phyloP scores from a whole-genome alignment of 805 yeast genomes.

The Pichia thaimueangensis region DNA sequence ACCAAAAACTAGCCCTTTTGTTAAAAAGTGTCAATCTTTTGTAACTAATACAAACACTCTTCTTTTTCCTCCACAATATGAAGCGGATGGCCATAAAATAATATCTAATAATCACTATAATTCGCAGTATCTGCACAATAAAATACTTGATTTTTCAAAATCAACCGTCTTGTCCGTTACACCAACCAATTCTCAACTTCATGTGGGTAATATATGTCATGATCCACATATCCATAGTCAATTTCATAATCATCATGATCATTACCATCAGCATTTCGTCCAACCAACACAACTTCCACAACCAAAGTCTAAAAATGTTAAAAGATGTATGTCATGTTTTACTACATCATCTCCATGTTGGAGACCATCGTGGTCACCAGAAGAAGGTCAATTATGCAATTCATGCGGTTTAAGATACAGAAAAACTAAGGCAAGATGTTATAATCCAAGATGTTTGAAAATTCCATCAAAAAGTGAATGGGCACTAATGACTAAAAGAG shows the following conservation, averaged over 20 bases:
- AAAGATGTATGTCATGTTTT: constrained; percentile 86
- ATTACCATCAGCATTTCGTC: neutral
- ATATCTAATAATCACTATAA: neutral
- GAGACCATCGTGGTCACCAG: constrained; percentile 94
- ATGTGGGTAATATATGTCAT: neutral
- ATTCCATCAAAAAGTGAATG: constrained; percentile 97
- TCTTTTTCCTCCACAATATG: neutral
- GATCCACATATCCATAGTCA: neutral
- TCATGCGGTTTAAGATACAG: constrained; percentile 94
- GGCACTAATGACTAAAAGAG: constrained; percentile 76
- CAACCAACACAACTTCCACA: constrained; percentile 13
- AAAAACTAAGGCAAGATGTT: constrained; percentile 88
- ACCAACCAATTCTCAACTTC: constrained; percentile 1
- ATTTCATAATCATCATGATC: neutral
- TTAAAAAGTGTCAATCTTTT: neutral
- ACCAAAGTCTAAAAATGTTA: constrained; percentile 15
- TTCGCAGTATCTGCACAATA: neutral
- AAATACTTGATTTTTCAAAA: neutral
- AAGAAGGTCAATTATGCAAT: constrained; percentile 93
- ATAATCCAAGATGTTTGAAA: constrained; percentile 65
- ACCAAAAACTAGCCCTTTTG: constrained; percentile 2
- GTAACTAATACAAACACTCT: neutral
- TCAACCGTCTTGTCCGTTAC: neutral
- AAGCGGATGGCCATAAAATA: no score
- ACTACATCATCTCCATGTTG: constrained; percentile 93